Percentiles rank a stretch among this genome's conserved stretches.
phyloP scores from a whole-genome alignment of 352 stramenopile species.

The Globisporangium spinosum region DNA sequence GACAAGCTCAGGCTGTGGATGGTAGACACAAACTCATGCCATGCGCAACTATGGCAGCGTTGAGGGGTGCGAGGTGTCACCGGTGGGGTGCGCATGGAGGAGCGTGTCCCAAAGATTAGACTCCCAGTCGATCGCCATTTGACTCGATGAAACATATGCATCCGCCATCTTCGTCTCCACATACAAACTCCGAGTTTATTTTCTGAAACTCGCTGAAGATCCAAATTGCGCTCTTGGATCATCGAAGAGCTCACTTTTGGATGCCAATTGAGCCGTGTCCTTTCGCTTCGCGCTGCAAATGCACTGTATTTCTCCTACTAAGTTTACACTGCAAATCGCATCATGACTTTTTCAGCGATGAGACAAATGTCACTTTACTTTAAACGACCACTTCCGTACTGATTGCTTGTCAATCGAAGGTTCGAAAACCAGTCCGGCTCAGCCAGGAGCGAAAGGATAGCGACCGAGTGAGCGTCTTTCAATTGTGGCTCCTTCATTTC shows the following conservation, averaged over 20 bases:
- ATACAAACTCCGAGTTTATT: conserved; percentile 4
- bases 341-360: background rate
- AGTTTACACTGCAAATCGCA: background rate
- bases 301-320: background rate
- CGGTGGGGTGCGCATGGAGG: background rate
- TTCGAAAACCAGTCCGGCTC: background rate
- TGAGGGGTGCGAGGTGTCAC: background rate
- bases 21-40: background rate
- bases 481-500: conserved; percentile 9
- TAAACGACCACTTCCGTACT: background rate
- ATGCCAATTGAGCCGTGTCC: background rate
- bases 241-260: background rate
- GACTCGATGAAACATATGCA: background rate
- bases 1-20: background rate
- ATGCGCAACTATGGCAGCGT: background rate
- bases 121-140: background rate
- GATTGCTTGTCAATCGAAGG: conserved; percentile 4
- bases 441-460: background rate
- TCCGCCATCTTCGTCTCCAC: background rate
- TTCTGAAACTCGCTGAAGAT: conserved; percentile 3
- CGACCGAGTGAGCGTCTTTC: background rate
- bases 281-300: background rate
- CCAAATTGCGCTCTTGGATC: background rate
- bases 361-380: background rate
- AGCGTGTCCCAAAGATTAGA: background rate